Percentiles rank a stretch among this genome's conserved stretches.
Conservation (phyloP, 257 asterid genomes). For the Solanum gracilifrons region DNA sequence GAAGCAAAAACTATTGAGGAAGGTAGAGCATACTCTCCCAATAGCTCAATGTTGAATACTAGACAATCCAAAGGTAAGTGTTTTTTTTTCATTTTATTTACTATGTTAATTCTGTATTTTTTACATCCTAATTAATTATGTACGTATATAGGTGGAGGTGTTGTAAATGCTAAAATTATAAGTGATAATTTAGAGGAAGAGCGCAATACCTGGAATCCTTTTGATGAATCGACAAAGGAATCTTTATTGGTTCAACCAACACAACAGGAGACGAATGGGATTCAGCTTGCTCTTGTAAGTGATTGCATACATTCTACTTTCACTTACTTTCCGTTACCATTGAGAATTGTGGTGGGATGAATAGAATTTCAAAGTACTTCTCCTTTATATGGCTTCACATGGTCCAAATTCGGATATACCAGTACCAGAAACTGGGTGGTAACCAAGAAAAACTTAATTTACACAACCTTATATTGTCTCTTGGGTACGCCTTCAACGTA, state of each 20-base stretch:
- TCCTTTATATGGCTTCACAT: background rate
- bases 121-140: background rate
- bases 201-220: background rate
- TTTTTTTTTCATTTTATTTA: background rate
- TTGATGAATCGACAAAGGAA: background rate
- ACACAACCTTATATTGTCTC: background rate
- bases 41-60: background rate
- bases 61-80: background rate
- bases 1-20: background rate
- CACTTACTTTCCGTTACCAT: background rate
- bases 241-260: background rate
- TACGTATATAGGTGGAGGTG: background rate
- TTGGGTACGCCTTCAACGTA: background rate
- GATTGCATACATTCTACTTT: background rate
- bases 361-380: background rate
- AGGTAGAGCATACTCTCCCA: background rate
- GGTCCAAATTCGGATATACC: background rate
- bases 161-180: background rate
- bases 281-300: background rate
- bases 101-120: background rate
- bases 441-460: background rate
- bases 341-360: background rate
- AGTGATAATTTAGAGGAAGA: background rate
- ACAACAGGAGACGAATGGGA: background rate
- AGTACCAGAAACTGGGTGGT: background rate